These are phyloP conservation scores for Leccinum aurantiacum DNA, from an alignment of 768 basidiomycete genomes.

Conservation along the genomic window DNA sequence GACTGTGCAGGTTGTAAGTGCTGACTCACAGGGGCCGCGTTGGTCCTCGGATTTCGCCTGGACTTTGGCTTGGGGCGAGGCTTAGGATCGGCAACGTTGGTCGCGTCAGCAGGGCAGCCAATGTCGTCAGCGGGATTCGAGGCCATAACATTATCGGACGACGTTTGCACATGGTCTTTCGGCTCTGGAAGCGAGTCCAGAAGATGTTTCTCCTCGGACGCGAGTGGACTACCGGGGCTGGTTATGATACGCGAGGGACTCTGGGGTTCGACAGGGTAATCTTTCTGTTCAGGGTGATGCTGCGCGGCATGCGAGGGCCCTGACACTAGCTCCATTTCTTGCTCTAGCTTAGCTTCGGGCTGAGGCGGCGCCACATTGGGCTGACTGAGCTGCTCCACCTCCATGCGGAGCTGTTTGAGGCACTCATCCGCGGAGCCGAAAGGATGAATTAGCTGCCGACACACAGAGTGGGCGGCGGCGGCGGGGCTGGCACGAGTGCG, in stretches of 20 bases:
- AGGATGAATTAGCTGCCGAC: slow-evolving; percentile 7
- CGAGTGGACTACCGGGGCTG: not conserved
- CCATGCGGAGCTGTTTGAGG: slow-evolving; percentile 17
- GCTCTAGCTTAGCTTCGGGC: not conserved
- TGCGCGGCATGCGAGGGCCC: not conserved
- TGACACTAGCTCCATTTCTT: not conserved
- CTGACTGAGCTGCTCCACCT: slow-evolving; percentile 19
- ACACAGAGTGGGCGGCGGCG: not conserved
- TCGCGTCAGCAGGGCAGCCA: slow-evolving; percentile 3
- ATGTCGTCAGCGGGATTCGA: not conserved
- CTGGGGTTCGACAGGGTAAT: not conserved
- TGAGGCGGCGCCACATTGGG: slow-evolving; percentile 8
- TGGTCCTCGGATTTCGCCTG: slow-evolving; percentile 32
- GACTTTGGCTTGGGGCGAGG: slow-evolving; percentile 12
- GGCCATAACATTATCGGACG: slow-evolving; percentile 1
- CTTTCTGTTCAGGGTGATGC: not conserved
- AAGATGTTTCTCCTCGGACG: slow-evolving; percentile 1
- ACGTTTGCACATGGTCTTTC: not conserved
- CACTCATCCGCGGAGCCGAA: slow-evolving; percentile 30
- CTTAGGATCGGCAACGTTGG: not conserved
- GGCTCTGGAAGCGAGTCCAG: slow-evolving; percentile 4
- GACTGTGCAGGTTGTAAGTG: not conserved
- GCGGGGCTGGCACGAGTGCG: not conserved
- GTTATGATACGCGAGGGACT: slow-evolving; percentile 1
- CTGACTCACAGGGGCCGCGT: slow-evolving; percentile 23